Conservation (phyloP, 371 early-diverging fungal species). For the Apophysomyces elegans region DNA sequence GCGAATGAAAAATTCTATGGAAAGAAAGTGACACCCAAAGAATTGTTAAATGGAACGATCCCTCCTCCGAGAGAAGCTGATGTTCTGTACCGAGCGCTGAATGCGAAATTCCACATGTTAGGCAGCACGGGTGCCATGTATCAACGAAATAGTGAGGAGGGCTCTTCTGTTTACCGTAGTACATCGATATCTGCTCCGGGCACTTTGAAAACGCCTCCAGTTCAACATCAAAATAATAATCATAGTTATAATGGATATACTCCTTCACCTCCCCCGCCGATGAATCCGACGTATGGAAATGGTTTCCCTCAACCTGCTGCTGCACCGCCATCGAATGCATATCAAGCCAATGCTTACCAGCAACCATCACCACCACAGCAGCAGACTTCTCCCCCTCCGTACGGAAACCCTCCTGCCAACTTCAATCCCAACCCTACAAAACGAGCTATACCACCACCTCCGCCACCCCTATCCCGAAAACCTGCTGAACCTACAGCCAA, state of each 20-base stretch:
- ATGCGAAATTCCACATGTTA: constrained; percentile 35
- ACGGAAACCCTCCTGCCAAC: constrained; percentile 12
- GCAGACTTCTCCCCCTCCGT: constrained; percentile 12
- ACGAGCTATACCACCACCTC: constrained; percentile 33
- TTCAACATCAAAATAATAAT: background rate
- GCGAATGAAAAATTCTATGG: constrained; percentile 91
- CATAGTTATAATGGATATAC: constrained; percentile 17
- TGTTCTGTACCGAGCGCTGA: constrained; percentile 79
- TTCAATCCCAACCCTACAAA: constrained; percentile 2
- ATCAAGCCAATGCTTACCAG: too few relatives aligned
- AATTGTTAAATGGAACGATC: constrained; percentile 77
- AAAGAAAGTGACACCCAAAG: constrained; percentile 76
- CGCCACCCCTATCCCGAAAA: constrained; percentile 45
- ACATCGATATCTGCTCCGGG: constrained; percentile 28
- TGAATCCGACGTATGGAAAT: constrained; percentile 18
- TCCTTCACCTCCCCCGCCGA: constrained; percentile 49
- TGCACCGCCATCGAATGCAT: constrained; percentile 5
- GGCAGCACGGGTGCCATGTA: constrained; percentile 29
- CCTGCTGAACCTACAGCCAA: constrained; percentile 53
- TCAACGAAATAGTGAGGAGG: constrained; percentile 23
- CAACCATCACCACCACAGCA: background rate
- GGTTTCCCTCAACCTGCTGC: background rate
- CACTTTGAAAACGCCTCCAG: constrained; percentile 28
- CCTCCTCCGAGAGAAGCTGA: constrained; percentile 85
- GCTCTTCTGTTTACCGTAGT: constrained; percentile 12